phyloP scores from a whole-genome alignment of 106 monocot genomes.

The Dioscorea dumetorum region DNA sequence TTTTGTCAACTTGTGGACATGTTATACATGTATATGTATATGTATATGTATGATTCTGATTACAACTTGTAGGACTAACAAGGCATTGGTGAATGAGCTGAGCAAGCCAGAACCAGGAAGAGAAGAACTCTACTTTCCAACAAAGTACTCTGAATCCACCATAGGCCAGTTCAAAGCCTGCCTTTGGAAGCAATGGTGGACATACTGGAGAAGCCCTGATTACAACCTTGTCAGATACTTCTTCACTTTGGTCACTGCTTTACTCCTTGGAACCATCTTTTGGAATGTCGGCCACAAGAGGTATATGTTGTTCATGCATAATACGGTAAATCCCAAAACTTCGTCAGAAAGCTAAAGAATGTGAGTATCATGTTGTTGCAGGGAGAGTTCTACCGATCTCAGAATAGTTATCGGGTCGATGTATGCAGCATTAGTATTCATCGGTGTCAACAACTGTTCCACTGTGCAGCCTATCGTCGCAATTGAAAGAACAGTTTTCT shows the following conservation, averaged over 20 bases:
- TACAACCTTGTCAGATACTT: conserved; percentile 65
- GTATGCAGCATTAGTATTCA: conserved; percentile 48
- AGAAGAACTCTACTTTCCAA: conserved; percentile 51
- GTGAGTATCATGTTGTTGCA: conserved; percentile 14
- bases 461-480: conserved; percentile 70
- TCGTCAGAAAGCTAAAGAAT: not conserved
- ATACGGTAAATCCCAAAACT: too few relatives aligned
- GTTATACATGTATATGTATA: not conserved
- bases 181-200: conserved; percentile 78
- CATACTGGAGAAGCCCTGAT: conserved; percentile 81
- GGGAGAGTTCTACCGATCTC: conserved; percentile 42
- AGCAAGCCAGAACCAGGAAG: conserved; percentile 35
- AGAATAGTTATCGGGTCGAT: conserved; percentile 56
- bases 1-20: too few relatives aligned
- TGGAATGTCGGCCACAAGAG: conserved; percentile 54
- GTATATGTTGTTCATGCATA: conserved; percentile 10
- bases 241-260: conserved; percentile 54
- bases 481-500: conserved; percentile 75
- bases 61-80: conserved; percentile 35
- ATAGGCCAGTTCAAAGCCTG: conserved; percentile 54
- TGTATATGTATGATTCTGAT: not conserved
- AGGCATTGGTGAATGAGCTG: conserved; percentile 40
- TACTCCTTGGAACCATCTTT: conserved; percentile 65
- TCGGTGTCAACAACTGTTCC: conserved; percentile 57
- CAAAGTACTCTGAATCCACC: conserved; percentile 34